Percentiles rank a stretch among this genome's conserved stretches.
Conservation (phyloP, 176 grass and related monocot species). For the Luzula sylvatica region DNA sequence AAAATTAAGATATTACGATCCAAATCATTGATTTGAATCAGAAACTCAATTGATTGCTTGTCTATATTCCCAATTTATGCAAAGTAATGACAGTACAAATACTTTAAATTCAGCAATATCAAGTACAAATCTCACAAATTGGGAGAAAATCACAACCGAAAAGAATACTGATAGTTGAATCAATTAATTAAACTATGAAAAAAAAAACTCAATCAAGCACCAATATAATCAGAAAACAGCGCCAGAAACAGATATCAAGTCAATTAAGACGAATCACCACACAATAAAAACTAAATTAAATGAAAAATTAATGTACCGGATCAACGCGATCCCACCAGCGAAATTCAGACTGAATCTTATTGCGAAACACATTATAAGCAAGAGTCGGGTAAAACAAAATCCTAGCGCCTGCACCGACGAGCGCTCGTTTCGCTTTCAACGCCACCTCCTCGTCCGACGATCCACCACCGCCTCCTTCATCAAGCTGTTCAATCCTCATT, state of each 20-base stretch:
- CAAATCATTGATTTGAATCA: too few relatives aligned
- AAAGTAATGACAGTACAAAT: too few relatives aligned
- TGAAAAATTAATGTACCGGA: constrained; percentile 31
- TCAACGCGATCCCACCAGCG: constrained; percentile 94
- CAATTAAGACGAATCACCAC: neutral
- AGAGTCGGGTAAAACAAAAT: constrained; percentile 93
- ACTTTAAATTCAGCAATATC: too few relatives aligned
- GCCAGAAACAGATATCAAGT: neutral
- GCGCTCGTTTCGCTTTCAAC: constrained; percentile 48
- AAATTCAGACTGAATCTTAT: constrained; percentile 68
- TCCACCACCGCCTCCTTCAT: constrained; percentile 14
- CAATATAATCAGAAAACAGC: neutral
- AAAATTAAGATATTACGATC: too few relatives aligned
- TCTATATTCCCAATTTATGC: too few relatives aligned
- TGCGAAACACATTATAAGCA: constrained; percentile 80
- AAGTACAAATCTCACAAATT: too few relatives aligned
- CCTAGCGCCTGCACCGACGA: constrained; percentile 73
- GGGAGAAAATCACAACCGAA: neutral
- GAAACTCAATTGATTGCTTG: too few relatives aligned
- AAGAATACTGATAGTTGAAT: neutral
- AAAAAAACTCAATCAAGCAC: neutral
- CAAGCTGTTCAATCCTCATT: constrained; percentile 25
- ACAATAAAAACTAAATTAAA: neutral
- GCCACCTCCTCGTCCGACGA: constrained; percentile 11
- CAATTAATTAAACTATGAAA: constrained; percentile 9